Base-by-base conservation (phyloP, 371 early-diverging fungal species). In the Rhizomucor miehei region DNA sequence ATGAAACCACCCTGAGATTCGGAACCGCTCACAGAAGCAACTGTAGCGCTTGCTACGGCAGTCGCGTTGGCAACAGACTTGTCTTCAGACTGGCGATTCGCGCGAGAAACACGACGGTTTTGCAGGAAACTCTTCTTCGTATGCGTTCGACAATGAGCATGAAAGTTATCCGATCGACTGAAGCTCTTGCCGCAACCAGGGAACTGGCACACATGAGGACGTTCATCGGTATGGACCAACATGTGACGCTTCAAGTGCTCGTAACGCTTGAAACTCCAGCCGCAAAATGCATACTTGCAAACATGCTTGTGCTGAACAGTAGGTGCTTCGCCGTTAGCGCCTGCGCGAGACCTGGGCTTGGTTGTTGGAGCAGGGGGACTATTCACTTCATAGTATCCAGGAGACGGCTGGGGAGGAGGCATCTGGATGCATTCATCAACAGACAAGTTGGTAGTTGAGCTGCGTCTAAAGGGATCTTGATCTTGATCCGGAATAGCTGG, bases 171-270 rank as follows among this genome's bases (percentile, higher is more conserved):
- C 8, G 87, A 87, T 24, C 91, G 81, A 52, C 88, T 83, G 54
- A 90, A 90, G 4, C 80, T 72, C 59, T 87, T 86, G 19, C 81
- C 78, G 57, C 91, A 90, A 8, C 80, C 81, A 29, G 73, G 73
- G 25, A 77, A 78, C 41, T 74, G 78, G 54, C 91, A 90, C n/a
- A 79, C 75, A 67, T 81, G 87, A 29, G 91, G 81, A 17, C 82
- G 67, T 52, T 82, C 82, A 20, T 81, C 82, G 9, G 85, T 80
- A 36, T 84, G 85, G 43, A 84, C 82, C 9, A 89, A 60, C 75
- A 83, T 80, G 59, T 91, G 93, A 10, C 95, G 65, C 52, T 90
- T 89, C 47, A 93, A 66, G 62, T 93, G 92, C 57, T 93, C 93
- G 60, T 79, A 87, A 20, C 93, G 77, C 67, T 92, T 92, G 62